Conservation (phyloP, 805 yeast genomes). For the Diddensiella santjacobensis region DNA sequence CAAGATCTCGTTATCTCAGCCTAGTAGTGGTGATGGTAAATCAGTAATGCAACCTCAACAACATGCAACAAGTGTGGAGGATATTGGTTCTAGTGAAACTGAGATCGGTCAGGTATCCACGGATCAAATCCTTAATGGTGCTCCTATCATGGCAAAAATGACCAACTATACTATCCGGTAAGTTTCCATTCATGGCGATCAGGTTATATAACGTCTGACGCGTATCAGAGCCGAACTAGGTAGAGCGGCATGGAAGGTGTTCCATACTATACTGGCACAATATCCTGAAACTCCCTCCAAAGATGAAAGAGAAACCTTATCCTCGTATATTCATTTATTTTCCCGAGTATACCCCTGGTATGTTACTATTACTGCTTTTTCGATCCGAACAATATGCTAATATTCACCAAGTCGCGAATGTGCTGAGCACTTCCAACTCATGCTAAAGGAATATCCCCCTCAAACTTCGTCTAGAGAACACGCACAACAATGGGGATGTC, state of each 20-base stretch:
- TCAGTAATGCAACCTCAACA: not conserved
- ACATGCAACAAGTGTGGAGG: constrained; percentile 7
- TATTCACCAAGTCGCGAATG: constrained; percentile 50
- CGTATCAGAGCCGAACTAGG: constrained; percentile 68
- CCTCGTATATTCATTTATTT: constrained; percentile 64
- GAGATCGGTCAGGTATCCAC: not conserved
- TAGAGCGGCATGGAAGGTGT: constrained; percentile 83
- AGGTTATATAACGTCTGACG: constrained; percentile 7
- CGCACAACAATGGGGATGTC: constrained; percentile 97
- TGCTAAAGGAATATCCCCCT: constrained; percentile 74
- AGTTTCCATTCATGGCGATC: not conserved
- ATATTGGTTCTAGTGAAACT: not conserved
- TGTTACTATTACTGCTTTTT: no score
- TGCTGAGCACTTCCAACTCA: constrained; percentile 79
- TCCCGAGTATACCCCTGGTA: constrained; percentile 89
- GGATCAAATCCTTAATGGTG: constrained; percentile 23
- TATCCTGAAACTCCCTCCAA: constrained; percentile 79
- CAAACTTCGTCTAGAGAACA: constrained; percentile 69
- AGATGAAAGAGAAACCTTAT: constrained; percentile 60
- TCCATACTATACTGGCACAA: constrained; percentile 88
- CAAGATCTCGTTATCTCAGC: not conserved
- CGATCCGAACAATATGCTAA: constrained; percentile 40
- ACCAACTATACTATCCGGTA: constrained; percentile 68
- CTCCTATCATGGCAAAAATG: constrained; percentile 90
- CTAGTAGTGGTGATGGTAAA: not conserved